Evolutionary conservation across 139 green algal genomes (phyloP), one percentile per base, ranked within the genome.

Genomic region (Chlamydomonas schloesseri): DNA sequence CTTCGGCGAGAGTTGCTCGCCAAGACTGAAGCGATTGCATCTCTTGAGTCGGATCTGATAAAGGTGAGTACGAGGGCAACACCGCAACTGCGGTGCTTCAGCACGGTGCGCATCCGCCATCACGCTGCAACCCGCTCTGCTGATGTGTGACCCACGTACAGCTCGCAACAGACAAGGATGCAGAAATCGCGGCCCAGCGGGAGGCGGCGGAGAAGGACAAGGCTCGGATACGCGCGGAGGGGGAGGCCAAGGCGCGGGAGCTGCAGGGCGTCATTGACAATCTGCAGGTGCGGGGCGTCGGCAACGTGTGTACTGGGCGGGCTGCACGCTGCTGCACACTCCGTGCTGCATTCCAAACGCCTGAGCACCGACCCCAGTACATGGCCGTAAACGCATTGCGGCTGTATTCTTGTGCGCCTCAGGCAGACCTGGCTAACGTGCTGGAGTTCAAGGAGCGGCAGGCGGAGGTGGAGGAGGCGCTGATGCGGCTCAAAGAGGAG

Each of bases 1-100:
- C 84, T 97, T 72, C 91, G 95, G 0, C 81, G 83, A 18, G 92
- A 97, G 88, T 87, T 97, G 47, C 65, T 92, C 3, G 42, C 70
- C 29, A 96, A 95, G 83, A 96, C 90, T 50, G 91, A 95, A 15
- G 58, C 89, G 42, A 93, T 96, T 46, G 90, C 90, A 21, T 73
- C 88, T 6, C 81, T 96, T 24, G 88, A 96, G 37, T 87, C 72
- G 23, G 53, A 92, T 71, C 81, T 93, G 0, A 55, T 85, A 29
- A 86, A 92, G 85, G 88, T 95, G 50, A 20, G 57, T 3, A 76
- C 8, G 42, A 8, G 42, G 42, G 8, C 42, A 8, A 50, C 42
- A 8, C 42, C 5, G 6, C 42, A 50, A 8, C 42, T 50, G 42
- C 5, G 42, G 42, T 50, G 42, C 42, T 50, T 5, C 42, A 5